Base-by-base conservation (phyloP, 768 basidiomycete species). In the Mycena alexandri region DNA sequence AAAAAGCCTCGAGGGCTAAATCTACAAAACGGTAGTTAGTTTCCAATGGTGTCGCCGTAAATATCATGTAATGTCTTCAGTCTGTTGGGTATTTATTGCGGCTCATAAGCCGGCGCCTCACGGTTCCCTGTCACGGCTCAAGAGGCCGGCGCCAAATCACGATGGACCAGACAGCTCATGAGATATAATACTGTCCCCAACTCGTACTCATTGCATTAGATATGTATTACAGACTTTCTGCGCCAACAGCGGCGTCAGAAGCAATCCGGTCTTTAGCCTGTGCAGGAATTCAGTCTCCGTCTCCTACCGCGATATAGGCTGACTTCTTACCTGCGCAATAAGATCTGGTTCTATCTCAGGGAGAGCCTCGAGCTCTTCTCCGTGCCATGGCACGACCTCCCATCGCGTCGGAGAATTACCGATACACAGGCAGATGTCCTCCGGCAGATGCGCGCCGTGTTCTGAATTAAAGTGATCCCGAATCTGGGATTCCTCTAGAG, bases 391-490 rank as follows among this genome's bases (percentile, higher is more conserved):
- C 1, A 86, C 74, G 14, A 93, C 83, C 66, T 90, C 86, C 89
- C 90, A 93, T 58, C 83, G 84, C 42, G 92, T 93, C 12, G 93
- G 93, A 12, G 85, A 77, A 75, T 94, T 92, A 69, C 86, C 87
- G 58, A 94, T 88, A 66, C 86, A 92, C 17, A 94, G 79, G 74
- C 94, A 95, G 43, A 95, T 84, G 70, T 95, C 94, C 69, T 90
- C 86, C 0, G 93, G 93, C 2, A 95, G 84, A 75, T 91, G 86
- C 14, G 83, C 83, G 0, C 93, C 93, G 55, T 94, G 89, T 51
- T 90, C 89, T 4, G 82, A 82, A 67, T 93, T 93, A 77, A 95
- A 95, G 38, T 83, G 84, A 52, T 85, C 84, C 42, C 94, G 86
- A 14, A 86, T 76, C 63, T 83, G 81, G 22, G 84, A 83, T 76